Evolutionary conservation across 2,329 filamentous ascomycete genomes (phyloP).

Genomic region (Aureobasidium sp.): DNA sequence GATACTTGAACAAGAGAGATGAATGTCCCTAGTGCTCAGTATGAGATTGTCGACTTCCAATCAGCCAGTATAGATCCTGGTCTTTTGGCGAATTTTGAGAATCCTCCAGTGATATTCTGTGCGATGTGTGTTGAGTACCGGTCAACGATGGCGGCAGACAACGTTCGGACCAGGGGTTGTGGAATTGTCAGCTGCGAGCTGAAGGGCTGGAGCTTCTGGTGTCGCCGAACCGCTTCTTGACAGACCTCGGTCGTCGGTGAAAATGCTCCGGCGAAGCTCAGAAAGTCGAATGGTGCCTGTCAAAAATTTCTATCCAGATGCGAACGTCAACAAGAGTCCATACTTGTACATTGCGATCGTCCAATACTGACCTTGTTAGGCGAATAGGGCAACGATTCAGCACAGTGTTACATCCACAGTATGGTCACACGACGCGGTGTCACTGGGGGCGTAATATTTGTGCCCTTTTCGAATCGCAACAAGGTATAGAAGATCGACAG

Average conservation of each 20-base stretch:
- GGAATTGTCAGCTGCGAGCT: not conserved
- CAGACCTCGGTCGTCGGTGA: not conserved
- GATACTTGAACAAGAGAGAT: not conserved
- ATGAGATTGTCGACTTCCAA: not conserved
- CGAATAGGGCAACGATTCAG: not conserved
- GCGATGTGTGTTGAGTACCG: not conserved
- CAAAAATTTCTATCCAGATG: not conserved
- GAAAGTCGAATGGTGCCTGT: slow-evolving; percentile 7
- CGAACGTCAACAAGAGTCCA: not conserved
- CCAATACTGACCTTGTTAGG: not conserved
- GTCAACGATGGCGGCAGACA: not conserved
- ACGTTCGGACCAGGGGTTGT: not conserved
- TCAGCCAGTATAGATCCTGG: not conserved
- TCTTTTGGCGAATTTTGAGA: not conserved
- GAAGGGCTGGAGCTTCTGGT: not conserved
- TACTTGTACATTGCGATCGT: not conserved
- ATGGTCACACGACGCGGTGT: not conserved
- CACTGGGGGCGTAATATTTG: not conserved
- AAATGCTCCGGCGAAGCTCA: not conserved
- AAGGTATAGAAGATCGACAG: not conserved
- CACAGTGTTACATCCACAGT: not conserved
- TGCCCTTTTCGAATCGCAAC: not conserved
- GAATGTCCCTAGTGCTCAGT: not conserved
- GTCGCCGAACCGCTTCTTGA: not conserved
- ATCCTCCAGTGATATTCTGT: not conserved